Conservation (phyloP, 164 flowering plant species). For the Aristolochia californica region DNA sequence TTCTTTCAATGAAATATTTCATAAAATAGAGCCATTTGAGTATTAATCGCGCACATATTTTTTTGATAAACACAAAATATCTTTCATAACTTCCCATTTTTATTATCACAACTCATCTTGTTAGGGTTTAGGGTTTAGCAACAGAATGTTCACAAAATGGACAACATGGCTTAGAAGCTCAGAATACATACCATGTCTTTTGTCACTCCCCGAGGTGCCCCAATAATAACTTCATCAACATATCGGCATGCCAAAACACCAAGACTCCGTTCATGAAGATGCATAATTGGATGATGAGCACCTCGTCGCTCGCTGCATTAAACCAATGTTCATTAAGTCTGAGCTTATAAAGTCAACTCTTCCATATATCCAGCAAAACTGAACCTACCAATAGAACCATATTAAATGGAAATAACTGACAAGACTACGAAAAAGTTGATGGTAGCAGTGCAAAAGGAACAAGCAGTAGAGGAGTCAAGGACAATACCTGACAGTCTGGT, state of each 20-base stretch:
- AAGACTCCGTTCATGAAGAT: constrained; percentile 71
- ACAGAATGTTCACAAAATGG: too few species aligned
- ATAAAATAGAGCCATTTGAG: too few species aligned
- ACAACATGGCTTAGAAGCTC: not conserved
- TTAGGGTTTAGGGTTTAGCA: too few species aligned
- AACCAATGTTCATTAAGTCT: not conserved
- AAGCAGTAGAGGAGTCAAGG: not conserved
- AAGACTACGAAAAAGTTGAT: not conserved
- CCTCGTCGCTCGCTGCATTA: constrained; percentile 60
- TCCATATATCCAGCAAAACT: too few species aligned
- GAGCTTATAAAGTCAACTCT: not conserved
- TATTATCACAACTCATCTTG: too few species aligned
- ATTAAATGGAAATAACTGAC: too few species aligned
- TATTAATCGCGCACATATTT: too few species aligned
- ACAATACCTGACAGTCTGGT: constrained; percentile 51
- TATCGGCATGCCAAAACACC: constrained; percentile 79
- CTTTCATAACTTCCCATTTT: too few species aligned
- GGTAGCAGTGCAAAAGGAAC: not conserved
- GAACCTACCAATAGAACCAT: too few species aligned
- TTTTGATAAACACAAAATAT: too few species aligned
- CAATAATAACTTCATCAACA: constrained; percentile 83
- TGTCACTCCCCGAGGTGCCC: constrained; percentile 73
- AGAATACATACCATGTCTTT: constrained; percentile 47
- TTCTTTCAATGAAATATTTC: too few species aligned
- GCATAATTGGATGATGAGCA: constrained; percentile 51